These are phyloP conservation scores for Penicillium decumbens DNA, from an alignment of 2,329 filamentous ascomycete species.

Conservation along the genomic window DNA sequence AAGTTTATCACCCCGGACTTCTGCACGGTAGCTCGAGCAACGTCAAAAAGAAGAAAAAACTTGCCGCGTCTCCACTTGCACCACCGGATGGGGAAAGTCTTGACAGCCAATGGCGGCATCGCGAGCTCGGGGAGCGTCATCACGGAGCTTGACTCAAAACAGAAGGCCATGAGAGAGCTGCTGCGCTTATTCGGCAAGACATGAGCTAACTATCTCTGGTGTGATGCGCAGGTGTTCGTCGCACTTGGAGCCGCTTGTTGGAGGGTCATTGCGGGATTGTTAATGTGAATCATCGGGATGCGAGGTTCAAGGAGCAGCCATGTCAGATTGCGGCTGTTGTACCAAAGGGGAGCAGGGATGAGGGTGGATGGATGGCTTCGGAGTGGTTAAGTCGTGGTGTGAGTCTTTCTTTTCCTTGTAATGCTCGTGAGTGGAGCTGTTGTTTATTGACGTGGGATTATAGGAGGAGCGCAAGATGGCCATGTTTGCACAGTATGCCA, in stretches of 20 bases:
- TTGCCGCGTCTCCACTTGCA: constrained; percentile 24
- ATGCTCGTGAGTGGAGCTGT: background rate
- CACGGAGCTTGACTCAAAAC: background rate
- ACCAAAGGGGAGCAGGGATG: constrained; percentile 52
- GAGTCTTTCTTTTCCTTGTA: constrained; percentile 12
- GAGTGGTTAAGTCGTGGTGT: constrained; percentile 46
- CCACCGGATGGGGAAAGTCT: constrained; percentile 32
- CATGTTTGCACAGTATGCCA: constrained; percentile 84
- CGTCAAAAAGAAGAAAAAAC: background rate
- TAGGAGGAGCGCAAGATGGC: constrained; percentile 75
- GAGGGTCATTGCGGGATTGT: constrained; percentile 75
- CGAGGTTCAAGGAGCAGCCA: constrained; percentile 66
- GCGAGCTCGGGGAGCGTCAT: background rate
- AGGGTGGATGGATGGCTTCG: constrained; percentile 42
- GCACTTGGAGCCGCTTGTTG: constrained; percentile 75
- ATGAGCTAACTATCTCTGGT: background rate
- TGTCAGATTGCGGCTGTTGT: constrained; percentile 83
- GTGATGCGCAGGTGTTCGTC: constrained; percentile 61
- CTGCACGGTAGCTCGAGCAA: background rate
- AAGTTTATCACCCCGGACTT: background rate
- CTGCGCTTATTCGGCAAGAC: background rate
- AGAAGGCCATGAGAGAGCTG: background rate
- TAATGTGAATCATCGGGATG: constrained; percentile 61
- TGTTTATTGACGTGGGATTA: constrained; percentile 3
- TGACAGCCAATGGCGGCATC: constrained; percentile 21